phyloP scores from a whole-genome alignment of 148 eudicot genomes.

The Hydrangea macrophylla region DNA sequence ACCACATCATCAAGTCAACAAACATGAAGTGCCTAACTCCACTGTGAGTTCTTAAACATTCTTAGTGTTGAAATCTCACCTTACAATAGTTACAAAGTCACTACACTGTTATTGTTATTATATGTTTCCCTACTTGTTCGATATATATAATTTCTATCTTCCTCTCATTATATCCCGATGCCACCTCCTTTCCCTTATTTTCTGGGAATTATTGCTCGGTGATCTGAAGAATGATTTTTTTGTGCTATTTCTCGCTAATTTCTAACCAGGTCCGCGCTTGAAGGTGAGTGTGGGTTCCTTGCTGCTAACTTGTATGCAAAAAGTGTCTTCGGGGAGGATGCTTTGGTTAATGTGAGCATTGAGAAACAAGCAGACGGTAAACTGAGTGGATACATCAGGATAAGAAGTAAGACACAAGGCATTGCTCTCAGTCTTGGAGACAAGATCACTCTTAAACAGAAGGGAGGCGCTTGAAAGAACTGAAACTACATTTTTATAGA shows the following conservation, averaged over 20 bases:
- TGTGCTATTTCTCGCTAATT: constrained; percentile 6
- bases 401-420: constrained; percentile 94
- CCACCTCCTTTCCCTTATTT: neutral
- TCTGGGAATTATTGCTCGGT: constrained; percentile 2
- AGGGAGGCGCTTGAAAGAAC: constrained; percentile 50
- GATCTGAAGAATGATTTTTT: neutral
- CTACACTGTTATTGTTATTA: neutral
- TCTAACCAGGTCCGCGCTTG: constrained; percentile 70
- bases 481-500: constrained; percentile 1
- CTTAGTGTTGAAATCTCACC: neutral
- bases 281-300: constrained; percentile 89
- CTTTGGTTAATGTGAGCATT: constrained; percentile 79
- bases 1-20: constrained; percentile 85
- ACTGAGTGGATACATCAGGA: constrained; percentile 87
- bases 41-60: constrained; percentile 40
- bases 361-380: constrained; percentile 88
- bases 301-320: constrained; percentile 95
- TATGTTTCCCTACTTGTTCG: too few species aligned
- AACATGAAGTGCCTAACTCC: constrained; percentile 92
- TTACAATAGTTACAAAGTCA: neutral
- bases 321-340: constrained; percentile 94
- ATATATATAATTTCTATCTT: too few species aligned
- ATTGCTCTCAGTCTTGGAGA: constrained; percentile 93
- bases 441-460: constrained; percentile 93
- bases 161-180: neutral